These are phyloP conservation scores for Boletus eberwhitei DNA, from an alignment of 768 basidiomycete genomes.

Conservation along the genomic window DNA sequence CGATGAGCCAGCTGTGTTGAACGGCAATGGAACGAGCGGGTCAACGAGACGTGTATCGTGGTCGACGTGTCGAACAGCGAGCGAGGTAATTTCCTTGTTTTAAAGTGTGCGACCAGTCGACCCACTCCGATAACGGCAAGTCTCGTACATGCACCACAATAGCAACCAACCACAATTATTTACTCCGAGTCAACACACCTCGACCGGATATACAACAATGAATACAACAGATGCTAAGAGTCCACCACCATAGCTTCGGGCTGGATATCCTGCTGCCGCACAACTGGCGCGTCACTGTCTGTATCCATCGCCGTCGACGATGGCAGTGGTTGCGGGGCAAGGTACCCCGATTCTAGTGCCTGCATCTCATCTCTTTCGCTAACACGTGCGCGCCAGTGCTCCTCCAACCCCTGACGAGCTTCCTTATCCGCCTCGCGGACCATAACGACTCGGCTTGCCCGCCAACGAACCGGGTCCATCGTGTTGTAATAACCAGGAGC, in stretches of 20 bases:
- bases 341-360: conserved; percentile 13
- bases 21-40: background rate
- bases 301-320: conserved; percentile 1
- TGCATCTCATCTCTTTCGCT: conserved; percentile 28
- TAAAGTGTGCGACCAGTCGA: conserved; percentile 2
- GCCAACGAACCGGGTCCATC: conserved; percentile 65
- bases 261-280: conserved; percentile 3
- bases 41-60: conserved; percentile 2
- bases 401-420: conserved; percentile 42
- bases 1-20: conserved; percentile 3
- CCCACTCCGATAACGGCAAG: conserved; percentile 21
- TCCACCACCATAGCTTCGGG: conserved; percentile 21
- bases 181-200: too few species aligned
- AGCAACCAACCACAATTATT: conserved; percentile 13
- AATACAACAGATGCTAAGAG: background rate
- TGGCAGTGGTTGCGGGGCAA: conserved; percentile 10
- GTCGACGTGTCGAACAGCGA: conserved; percentile 15
- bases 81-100: background rate
- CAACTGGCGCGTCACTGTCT: background rate
- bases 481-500: conserved; percentile 63
- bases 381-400: conserved; percentile 34
- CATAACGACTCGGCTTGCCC: conserved; percentile 51
- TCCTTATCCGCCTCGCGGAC: conserved; percentile 57
- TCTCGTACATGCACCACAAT: conserved; percentile 5
- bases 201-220: background rate